Conservation (phyloP, 2,329 filamentous ascomycete genomes). For the Fusarium sublunatum region DNA sequence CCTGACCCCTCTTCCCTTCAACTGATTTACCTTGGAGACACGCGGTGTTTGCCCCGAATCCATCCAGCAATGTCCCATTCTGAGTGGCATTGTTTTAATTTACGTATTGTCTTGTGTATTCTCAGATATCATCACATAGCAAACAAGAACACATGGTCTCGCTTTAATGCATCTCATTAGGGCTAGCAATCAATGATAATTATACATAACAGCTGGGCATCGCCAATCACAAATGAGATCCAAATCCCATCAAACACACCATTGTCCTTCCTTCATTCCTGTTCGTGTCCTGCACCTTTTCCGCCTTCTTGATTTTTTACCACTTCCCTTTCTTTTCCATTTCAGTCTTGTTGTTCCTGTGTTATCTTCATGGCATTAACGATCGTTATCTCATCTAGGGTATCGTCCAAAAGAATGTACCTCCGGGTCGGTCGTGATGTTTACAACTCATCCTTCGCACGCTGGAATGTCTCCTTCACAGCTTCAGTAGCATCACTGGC, state of each 20-base stretch:
- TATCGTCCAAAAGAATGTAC: constrained; percentile 46
- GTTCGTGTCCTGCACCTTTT: constrained; percentile 29
- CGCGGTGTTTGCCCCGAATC: no score
- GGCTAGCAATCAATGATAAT: constrained; percentile 34
- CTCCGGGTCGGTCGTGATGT: constrained; percentile 18
- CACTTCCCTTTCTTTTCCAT: background rate
- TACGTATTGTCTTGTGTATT: no score
- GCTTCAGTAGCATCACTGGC: constrained; percentile 57
- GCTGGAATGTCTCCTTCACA: constrained; percentile 54
- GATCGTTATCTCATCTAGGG: constrained; percentile 46
- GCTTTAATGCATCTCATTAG: constrained; percentile 25
- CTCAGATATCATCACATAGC: background rate
- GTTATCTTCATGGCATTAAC: constrained; percentile 38
- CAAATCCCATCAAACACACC: constrained; percentile 39
- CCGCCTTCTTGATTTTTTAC: background rate
- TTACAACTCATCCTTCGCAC: constrained; percentile 57
- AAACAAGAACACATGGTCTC: constrained; percentile 2
- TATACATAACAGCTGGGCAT: constrained; percentile 32
- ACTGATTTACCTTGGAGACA: background rate
- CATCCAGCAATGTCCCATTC: no score
- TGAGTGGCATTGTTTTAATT: no score
- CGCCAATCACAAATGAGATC: constrained; percentile 34
- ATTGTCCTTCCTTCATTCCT: constrained; percentile 19
- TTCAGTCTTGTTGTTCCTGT: constrained; percentile 25
- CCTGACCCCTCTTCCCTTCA: constrained; percentile 1